Base-by-base conservation (phyloP, 202 grass and related monocot species). In the Setaria italica region DNA sequence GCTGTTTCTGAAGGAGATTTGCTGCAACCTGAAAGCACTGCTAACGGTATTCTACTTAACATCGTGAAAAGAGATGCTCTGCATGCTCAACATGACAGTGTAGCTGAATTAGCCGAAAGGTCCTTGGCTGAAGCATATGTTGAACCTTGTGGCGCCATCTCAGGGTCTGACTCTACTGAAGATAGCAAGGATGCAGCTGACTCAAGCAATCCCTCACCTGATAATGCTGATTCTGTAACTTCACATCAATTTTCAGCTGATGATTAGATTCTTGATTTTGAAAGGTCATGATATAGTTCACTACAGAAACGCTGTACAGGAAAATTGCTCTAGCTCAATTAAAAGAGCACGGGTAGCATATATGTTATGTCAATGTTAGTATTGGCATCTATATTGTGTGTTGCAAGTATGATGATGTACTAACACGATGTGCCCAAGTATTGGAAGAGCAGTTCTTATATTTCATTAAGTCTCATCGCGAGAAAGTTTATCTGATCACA, bases 41-140 rank as follows among this genome's bases (percentile, higher is more conserved):
- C 78, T 39, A 84, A 85, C 12, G 90, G 90, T 72, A 94, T 99
- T 78, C 66, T 94, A 84, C 88, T 99, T 66, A 95, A 99, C 84
- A 62, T 99, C 70, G 88, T 95, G 39, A 95, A 62, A 59, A 94
- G 87, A 79, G 91, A 89, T 47, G 65, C 16, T 21, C 4, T 85
- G 62, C 29, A 91, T 87, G 84, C 19, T 72, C 72, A 86, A 29
- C 76, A 69, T 64, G 79, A 79, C 37, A 67, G 16, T 29, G 66
- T 80, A 17, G 51, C 58, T 59, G 85, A 79, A 7, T 45, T 57
- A 34, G 54, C 43, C 0, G 81, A 80, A 47, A 79, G 47, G 42
- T 81, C 76, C 49, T 64, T 67, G 5, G 35, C 33, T 2, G 86
- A 95, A 84, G 77, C 71, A 59, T 90, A 87, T 57, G 55, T 74